Conservation (phyloP, 345 rosid species). For the Hypericum perforatum region DNA sequence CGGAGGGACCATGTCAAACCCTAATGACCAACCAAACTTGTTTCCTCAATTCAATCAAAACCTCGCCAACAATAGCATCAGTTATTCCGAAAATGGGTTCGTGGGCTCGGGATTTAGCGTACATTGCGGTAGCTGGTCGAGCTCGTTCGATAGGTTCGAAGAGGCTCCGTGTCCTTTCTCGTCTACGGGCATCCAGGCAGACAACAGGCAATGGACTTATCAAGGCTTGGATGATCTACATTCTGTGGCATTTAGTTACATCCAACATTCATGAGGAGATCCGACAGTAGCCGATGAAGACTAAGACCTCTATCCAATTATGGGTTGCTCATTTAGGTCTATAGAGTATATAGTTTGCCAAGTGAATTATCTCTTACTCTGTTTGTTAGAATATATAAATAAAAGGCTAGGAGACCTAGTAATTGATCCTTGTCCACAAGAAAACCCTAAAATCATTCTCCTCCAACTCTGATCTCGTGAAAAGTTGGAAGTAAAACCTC, state of each 20-base stretch:
- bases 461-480: too few relatives aligned
- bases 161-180: conserved; percentile 43
- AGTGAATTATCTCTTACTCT: too few relatives aligned
- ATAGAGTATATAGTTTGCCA: too few relatives aligned
- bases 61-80: background rate
- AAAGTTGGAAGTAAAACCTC: too few relatives aligned
- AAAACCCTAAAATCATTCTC: too few relatives aligned
- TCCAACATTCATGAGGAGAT: conserved; percentile 35
- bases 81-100: conserved; percentile 23
- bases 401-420: too few relatives aligned
- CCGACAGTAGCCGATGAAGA: conserved; percentile 23
- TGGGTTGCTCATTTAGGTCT: conserved; percentile 14
- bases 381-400: too few relatives aligned
- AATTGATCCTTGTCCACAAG: too few relatives aligned
- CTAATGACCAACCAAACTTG: conserved; percentile 36
- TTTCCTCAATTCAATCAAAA: conserved; percentile 13
- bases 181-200: conserved; percentile 35
- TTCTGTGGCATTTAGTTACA: conserved; percentile 47
- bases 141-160: conserved; percentile 42
- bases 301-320: conserved; percentile 22
- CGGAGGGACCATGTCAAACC: conserved; percentile 44
- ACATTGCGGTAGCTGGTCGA: conserved; percentile 37
- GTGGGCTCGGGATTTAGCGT: conserved; percentile 28
- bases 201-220: conserved; percentile 42
- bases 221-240: conserved; percentile 63